These are phyloP conservation scores for Hordeum vulgare DNA, from an alignment of 176 grass and related monocot species.

Conservation along the genomic window DNA sequence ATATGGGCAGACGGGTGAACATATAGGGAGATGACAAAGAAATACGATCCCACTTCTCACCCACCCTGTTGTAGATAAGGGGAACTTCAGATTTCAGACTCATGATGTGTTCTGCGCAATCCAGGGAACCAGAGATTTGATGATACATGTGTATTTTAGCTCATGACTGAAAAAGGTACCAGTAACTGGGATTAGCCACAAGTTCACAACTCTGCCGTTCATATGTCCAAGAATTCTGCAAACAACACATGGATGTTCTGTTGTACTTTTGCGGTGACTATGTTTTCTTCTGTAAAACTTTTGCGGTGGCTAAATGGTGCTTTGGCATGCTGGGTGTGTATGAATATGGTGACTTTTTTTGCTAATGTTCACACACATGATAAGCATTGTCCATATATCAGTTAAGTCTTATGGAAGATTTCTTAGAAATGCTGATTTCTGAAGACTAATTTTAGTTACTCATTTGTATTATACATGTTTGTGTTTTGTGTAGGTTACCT, in stretches of 20 bases:
- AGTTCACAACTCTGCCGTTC: not conserved
- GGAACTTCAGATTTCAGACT: not conserved
- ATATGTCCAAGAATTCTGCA: not conserved
- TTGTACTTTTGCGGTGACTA: not conserved
- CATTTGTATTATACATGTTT: not conserved
- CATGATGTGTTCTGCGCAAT: not conserved
- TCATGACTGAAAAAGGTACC: not conserved
- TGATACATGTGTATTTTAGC: not conserved
- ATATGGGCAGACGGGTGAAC: not conserved
- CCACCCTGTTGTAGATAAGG: not conserved
- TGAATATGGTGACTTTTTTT: not conserved
- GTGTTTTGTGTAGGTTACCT: conserved; percentile 64
- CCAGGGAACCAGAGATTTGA: not conserved
- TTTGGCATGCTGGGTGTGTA: not conserved
- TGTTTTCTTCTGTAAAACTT: not conserved
- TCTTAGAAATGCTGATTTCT: not conserved
- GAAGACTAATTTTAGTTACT: not conserved
- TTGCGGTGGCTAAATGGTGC: not conserved
- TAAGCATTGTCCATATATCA: not conserved
- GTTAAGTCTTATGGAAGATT: not conserved
- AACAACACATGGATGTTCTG: not conserved
- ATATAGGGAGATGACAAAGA: not conserved
- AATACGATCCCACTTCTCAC: not conserved
- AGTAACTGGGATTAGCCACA: not conserved
- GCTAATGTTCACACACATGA: not conserved